A percentile compares a stretch with the other conserved stretches of the same genome.
These are phyloP conservation scores for Sugiyamaella pinicola DNA, from an alignment of 1,139 yeast genomes.

Conservation along the genomic window DNA sequence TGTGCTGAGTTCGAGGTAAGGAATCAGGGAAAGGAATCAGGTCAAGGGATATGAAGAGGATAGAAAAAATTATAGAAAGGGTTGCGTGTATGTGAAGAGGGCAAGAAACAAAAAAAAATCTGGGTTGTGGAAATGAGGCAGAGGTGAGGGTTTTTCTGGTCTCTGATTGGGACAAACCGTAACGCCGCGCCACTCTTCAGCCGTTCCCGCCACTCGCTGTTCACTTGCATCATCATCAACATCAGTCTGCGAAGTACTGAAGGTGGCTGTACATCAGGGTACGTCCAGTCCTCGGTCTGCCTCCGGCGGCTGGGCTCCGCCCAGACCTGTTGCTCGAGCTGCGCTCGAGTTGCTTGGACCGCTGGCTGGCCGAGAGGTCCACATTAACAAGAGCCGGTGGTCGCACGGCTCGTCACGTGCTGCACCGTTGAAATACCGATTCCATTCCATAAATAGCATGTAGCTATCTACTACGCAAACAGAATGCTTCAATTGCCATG, in stretches of 20 bases:
- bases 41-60: conserved; percentile 16
- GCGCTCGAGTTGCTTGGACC: no score
- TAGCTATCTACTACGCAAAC: no score
- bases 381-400: no score
- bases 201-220: not conserved
- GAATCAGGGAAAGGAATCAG: conserved; percentile 20
- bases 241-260: conserved; percentile 15
- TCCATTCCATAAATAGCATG: no score
- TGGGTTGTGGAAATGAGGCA: conserved; percentile 20
- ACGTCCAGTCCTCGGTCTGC: no score
- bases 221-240: conserved; percentile 6
- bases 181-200: not conserved
- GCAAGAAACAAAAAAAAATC: conserved; percentile 4
- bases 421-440: no score
- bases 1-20: conserved; percentile 16
- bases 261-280: conserved; percentile 8
- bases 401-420: no score
- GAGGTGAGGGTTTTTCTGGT: conserved; percentile 15
- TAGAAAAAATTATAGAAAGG: conserved; percentile 10
- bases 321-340: no score
- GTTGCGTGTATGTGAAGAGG: conserved; percentile 5
- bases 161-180: conserved; percentile 13
- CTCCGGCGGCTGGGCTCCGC: no score
- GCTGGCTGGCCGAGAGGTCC: no score
- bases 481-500: no score